A percentile compares a stretch with the other conserved stretches of the same genome.
These are phyloP conservation scores for Pyricularia pennisetigena DNA, from an alignment of 2,329 filamentous ascomycete genomes.

Conservation along the genomic window DNA sequence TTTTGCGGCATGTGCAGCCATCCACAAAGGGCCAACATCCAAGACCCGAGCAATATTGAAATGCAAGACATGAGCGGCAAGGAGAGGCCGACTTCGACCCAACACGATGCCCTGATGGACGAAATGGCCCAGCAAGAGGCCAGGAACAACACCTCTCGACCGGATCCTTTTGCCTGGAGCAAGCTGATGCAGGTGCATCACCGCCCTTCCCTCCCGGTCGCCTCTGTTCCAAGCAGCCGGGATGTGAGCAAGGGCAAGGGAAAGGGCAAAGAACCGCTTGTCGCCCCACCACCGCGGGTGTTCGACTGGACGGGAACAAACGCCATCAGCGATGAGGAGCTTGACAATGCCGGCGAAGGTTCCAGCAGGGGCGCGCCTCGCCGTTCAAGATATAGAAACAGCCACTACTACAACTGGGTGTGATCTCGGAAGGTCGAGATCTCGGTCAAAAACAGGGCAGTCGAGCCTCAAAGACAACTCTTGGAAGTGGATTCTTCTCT, in stretches of 20 bases:
- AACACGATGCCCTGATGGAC: not conserved
- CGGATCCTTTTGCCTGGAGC: not conserved
- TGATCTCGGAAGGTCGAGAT: not conserved
- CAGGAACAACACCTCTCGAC: not conserved
- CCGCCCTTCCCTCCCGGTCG: not conserved
- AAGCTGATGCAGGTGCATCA: not conserved
- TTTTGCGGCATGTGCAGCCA: not conserved
- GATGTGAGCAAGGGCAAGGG: not conserved
- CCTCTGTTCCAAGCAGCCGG: not conserved
- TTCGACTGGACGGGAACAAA: not conserved
- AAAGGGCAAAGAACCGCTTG: not conserved
- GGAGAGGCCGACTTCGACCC: not conserved
- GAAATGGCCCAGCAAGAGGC: not conserved
- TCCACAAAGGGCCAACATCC: not conserved
- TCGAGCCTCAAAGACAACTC: not conserved
- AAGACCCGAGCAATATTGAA: not conserved
- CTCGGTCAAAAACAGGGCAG: not conserved
- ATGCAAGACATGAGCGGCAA: not conserved
- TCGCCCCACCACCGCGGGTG: not conserved
- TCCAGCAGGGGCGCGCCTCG: not conserved
- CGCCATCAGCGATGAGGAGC: not conserved
- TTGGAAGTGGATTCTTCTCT: not conserved
- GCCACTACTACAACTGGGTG: not conserved
- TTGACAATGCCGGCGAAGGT: not conserved
- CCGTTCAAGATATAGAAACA: not conserved